Evolutionary conservation across 1,139 yeast genomes (phyloP), one percentile per base, ranked within the genome.

Genomic region (Magnusiomyces magnusii): DNA sequence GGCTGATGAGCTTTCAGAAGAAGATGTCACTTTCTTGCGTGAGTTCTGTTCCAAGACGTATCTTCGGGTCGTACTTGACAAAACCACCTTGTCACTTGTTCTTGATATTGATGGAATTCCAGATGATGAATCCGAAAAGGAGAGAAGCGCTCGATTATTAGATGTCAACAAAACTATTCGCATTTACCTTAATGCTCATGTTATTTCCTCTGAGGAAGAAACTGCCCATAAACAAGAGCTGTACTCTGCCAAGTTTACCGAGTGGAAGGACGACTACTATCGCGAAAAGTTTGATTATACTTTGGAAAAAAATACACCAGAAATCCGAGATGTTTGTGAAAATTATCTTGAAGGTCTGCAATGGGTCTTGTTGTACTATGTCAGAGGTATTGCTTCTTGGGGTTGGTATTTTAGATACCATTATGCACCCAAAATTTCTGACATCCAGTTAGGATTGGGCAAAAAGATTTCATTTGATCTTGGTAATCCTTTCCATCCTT

Each of bases 271-370:
- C 67, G 74, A 78, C 31, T 95, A 95, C 70, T 95, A 95, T 73
- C 79, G 82, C 65, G 82, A 82, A 25, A 95, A 95, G 71, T 78
- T 95, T 62, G 82, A 82, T 13, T 88, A 89, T 64, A 80, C 87
- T 21, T 60, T 66, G 53, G 74, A 71, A 51, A 83, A 80, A 39
- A 51, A 44, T 41, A 25, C 27, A 5, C 86, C 82, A 1, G 75
- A 82, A 63, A 75, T 92, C 67, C 73, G 73, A 24, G 73, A 68
- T n/a, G 71, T 90, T 67, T 81, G 95, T n/a, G 84, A 84, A 65
- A 92, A 90, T 71, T 92, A 91, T 69, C 78, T 92, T 54, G 96
- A 92, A 74, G 98, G 98, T 66, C 78, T 92, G 64, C 98, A 92
- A 74, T 92, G 98, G 98, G 97, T 92, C 19, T 78, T 92, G 72